phyloP scores from a whole-genome alignment of 176 grass and related monocot genomes.

The Oryza longistaminata region DNA sequence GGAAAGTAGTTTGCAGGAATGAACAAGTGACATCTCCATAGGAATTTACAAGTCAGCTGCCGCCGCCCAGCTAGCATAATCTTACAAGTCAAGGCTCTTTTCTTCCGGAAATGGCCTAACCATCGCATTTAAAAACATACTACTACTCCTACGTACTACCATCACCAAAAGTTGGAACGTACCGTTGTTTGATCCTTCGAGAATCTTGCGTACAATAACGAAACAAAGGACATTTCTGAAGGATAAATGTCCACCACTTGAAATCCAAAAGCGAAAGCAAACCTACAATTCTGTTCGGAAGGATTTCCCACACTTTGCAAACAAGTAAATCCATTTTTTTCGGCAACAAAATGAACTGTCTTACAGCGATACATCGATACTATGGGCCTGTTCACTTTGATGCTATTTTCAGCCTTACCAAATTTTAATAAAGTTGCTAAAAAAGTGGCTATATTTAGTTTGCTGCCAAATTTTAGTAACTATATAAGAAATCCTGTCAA shows the following conservation, averaged over 20 bases:
- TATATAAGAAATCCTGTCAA: too few species aligned
- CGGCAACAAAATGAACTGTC: neutral
- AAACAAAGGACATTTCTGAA: neutral
- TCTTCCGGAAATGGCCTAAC: neutral
- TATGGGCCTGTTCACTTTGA: too few species aligned
- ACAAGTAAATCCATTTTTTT: neutral
- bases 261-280: neutral
- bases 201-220: neutral
- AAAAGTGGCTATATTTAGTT: too few species aligned
- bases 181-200: neutral
- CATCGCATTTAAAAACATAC: too few species aligned
- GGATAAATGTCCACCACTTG: constrained; percentile 6
- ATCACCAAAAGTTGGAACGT: neutral
- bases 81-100: neutral
- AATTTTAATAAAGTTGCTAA: too few species aligned
- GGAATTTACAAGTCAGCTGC: neutral
- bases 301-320: neutral
- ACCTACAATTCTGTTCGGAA: neutral
- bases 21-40: neutral
- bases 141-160: too few species aligned
- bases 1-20: constrained; percentile 10
- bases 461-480: too few species aligned
- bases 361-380: neutral
- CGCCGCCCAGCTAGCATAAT: neutral
- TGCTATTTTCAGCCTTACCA: too few species aligned